phyloP scores from a whole-genome alignment of 2,329 filamentous ascomycete species.

The Diaporthe vexans region DNA sequence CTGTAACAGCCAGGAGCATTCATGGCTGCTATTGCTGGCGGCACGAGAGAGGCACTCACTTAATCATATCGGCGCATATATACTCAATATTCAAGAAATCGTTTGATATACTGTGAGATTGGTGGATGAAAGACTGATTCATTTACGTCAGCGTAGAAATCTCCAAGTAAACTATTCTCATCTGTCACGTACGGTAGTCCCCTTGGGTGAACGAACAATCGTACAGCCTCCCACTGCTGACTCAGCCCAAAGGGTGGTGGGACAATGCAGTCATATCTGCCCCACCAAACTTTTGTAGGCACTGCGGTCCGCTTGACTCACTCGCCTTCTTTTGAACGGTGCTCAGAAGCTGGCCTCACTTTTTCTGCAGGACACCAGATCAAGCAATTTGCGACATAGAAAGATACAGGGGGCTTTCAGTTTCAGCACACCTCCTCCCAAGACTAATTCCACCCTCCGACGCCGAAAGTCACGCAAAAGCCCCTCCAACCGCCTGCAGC shows the following conservation, averaged over 20 bases:
- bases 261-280: slow-evolving; percentile 8
- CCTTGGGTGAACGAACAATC: too few species aligned
- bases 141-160: too few species aligned
- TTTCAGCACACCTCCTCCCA: not conserved
- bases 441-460: not conserved
- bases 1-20: not conserved
- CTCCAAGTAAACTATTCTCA: too few species aligned
- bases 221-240: not conserved
- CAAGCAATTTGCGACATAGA: not conserved
- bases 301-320: slow-evolving; percentile 21
- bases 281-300: slow-evolving; percentile 29
- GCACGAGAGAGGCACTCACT: not conserved
- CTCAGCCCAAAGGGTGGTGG: not conserved
- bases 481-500: not conserved
- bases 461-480: not conserved
- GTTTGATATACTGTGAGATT: too few species aligned
- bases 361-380: not conserved
- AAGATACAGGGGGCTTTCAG: not conserved
- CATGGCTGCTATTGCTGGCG: not conserved
- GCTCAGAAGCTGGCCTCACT: not conserved
- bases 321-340: not conserved
- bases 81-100: not conserved
- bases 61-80: not conserved
- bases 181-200: too few species aligned
- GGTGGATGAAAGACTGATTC: too few species aligned